Conservation (phyloP, 352 stramenopile genomes). For the Phytophthora agathidicida region DNA sequence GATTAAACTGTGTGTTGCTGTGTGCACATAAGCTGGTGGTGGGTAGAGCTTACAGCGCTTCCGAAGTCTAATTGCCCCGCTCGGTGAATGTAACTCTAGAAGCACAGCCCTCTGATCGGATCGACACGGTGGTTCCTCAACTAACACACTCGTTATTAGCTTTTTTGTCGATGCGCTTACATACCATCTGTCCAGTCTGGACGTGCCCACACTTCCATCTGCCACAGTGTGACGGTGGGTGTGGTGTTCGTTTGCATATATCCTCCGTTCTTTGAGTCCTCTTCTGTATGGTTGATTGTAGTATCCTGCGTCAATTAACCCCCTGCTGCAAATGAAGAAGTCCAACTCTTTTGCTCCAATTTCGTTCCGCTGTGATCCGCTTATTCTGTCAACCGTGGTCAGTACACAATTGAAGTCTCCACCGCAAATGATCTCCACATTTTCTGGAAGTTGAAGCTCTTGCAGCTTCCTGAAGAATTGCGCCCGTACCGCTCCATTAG, state of each 20-base stretch:
- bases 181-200: slow-evolving; percentile 1
- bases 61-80: neutral
- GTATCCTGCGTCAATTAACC: neutral
- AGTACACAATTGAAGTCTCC: slow-evolving; percentile 11
- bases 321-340: neutral
- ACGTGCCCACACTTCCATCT: neutral
- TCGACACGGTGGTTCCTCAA: neutral
- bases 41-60: neutral
- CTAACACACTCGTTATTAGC: neutral
- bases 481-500: neutral
- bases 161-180: neutral
- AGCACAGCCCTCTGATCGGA: slow-evolving; percentile 1
- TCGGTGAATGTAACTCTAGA: neutral
- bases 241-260: neutral
- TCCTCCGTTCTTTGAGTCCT: neutral
- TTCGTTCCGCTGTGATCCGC: neutral
- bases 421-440: neutral
- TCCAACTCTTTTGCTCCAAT: neutral
- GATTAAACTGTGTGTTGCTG: neutral
- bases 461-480: neutral
- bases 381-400: neutral
- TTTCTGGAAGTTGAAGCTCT: neutral
- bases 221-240: neutral
- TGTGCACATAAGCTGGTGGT: neutral
- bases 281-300: neutral